phyloP scores from a whole-genome alignment of 305 asterid species.

The Fraxinus nigra region DNA sequence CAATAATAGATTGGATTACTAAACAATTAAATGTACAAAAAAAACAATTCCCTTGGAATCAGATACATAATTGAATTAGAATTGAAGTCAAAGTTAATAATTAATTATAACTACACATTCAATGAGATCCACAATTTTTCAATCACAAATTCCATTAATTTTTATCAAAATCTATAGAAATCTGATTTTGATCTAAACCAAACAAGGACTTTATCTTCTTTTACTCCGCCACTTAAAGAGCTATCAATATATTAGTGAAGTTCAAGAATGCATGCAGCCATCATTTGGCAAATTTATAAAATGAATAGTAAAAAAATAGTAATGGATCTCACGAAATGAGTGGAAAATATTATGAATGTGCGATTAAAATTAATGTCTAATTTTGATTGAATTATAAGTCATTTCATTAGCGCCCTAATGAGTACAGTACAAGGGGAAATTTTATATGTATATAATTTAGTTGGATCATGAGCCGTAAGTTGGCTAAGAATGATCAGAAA shows the following conservation, averaged over 20 bases:
- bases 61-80: too few relatives aligned
- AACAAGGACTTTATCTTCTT: too few relatives aligned
- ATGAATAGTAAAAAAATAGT: neutral
- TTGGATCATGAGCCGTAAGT: constrained; percentile 47
- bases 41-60: too few relatives aligned
- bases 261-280: neutral
- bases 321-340: neutral
- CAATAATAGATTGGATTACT: neutral
- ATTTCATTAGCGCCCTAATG: neutral
- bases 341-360: neutral
- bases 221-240: neutral
- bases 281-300: neutral
- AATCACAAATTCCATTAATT: too few relatives aligned
- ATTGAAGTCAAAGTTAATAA: too few relatives aligned
- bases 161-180: too few relatives aligned
- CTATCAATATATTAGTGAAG: neutral
- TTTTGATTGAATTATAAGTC: neutral
- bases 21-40: neutral
- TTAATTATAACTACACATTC: neutral
- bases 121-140: too few relatives aligned
- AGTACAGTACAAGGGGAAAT: neutral
- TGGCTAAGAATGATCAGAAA: constrained; percentile 25
- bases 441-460: neutral
- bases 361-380: neutral
- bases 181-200: too few relatives aligned